Base-by-base conservation (phyloP, 2,329 filamentous ascomycete genomes). In the Atkinsonella texensis region DNA sequence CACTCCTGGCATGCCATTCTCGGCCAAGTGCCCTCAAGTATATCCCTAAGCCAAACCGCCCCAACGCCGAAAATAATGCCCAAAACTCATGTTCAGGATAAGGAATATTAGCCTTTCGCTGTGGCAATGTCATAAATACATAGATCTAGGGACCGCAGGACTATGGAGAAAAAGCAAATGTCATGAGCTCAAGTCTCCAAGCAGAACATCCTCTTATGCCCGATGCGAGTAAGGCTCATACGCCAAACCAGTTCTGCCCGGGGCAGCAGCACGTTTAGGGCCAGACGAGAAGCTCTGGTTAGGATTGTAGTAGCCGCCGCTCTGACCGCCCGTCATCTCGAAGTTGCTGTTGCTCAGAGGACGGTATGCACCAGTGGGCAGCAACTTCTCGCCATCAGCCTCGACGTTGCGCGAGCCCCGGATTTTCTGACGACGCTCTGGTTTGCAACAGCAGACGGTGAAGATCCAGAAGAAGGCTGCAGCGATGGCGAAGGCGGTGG, bases 391-490 rank as follows among this genome's bases (percentile, higher is more conserved):
- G 64, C 62, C 64, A 54, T 75, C 71, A 46, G 58, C 59, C 50
- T 60, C 56, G 55, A 46, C 12, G 31, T 58, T 57, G 56, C 64
- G 62, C 61, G 62, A 63, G 55, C 56, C 50, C 56, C 65, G 59
- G 56, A 65, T 66, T 59, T 65, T 67, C 57, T 60, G 56, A 53
- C 56, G 56, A 55, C 60, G 58, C 51, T 70, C 68, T 13, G 68
- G 68, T 60, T 88, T 87, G 59, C 90, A 95, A 81, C 90, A 97
- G 84, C 91, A 97, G 62, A 86, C 79, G 68, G 83, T 88, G 67
- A 94, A 81, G 63, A 90, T 72, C 91, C 93, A 97, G 84, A 97
- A 96, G 64, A 95, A 70, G 57, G 80, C 81, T 8, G 85, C 84
- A 42, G 68, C 87, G 35, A 93, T 65, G 55, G 85, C 84, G 64